These are phyloP conservation scores for Colletotrichum sp. DNA, from an alignment of 2,329 filamentous ascomycete genomes.

Conservation along the genomic window DNA sequence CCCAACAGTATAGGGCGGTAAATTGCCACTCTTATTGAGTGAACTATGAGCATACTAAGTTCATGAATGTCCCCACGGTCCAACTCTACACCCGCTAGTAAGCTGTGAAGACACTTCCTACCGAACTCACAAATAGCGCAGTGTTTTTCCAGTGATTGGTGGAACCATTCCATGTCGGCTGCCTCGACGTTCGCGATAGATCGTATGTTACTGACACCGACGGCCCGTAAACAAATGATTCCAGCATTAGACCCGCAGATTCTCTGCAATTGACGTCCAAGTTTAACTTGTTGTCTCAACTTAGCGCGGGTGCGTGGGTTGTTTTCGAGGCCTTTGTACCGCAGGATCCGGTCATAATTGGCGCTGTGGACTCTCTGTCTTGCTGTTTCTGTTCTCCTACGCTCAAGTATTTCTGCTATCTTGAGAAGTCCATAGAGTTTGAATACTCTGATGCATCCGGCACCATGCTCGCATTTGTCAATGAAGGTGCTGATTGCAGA, in stretches of 20 bases:
- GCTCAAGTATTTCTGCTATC: not conserved
- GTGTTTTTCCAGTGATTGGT: accelerated
- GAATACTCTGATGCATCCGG: not conserved
- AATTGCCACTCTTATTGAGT: not conserved
- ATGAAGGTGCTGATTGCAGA: not conserved
- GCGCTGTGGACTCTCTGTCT: not conserved
- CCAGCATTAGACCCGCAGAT: not conserved
- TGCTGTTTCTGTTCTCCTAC: not conserved
- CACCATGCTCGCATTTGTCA: not conserved
- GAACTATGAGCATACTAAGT: not conserved
- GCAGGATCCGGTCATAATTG: not conserved
- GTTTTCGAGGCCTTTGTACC: not conserved
- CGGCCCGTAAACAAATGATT: not conserved
- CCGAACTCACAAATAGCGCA: not conserved
- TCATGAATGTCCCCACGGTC: not conserved
- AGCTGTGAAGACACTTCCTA: not conserved
- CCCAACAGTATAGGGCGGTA: not conserved
- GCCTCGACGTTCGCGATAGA: not conserved
- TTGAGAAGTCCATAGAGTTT: not conserved
- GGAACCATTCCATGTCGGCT: not conserved
- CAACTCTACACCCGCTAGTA: not conserved
- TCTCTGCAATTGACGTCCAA: not conserved
- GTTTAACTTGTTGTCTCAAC: not conserved
- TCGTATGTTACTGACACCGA: not conserved
- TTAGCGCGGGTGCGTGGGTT: not conserved